Percentiles rank a stretch among this genome's conserved stretches.
Conservation (phyloP, 768 basidiomycete species). For the Mycena capillaripes region DNA sequence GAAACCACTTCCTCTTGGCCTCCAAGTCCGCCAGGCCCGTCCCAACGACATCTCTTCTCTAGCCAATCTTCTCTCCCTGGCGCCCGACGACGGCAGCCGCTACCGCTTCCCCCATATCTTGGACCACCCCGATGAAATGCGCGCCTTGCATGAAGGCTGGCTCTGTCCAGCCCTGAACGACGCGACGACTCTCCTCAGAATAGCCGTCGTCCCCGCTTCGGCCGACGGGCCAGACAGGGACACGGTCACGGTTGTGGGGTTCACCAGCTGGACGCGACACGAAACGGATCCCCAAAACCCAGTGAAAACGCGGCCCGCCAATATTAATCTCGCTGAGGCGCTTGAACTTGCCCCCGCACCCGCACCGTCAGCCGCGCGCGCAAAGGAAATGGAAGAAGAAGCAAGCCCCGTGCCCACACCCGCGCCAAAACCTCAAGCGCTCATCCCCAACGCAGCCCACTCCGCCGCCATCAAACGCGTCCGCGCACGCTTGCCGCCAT, state of each 20-base stretch:
- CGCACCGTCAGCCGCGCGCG: too few relatives aligned
- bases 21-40: background rate
- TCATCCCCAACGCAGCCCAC: background rate
- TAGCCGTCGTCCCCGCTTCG: slow-evolving; percentile 13
- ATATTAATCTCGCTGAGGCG: too few relatives aligned
- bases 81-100: slow-evolving; percentile 2
- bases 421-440: background rate
- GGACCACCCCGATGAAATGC: slow-evolving; percentile 4
- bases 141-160: slow-evolving; percentile 2
- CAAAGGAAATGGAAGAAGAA: too few relatives aligned
- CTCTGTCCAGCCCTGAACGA: slow-evolving; percentile 3
- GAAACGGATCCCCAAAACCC: background rate
- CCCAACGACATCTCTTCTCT: background rate
- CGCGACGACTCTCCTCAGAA: slow-evolving; percentile 6
- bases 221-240: too few relatives aligned
- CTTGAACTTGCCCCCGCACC: too few relatives aligned
- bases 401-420: too few relatives aligned
- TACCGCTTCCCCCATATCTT: slow-evolving; percentile 18
- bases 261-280: background rate
- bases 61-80: background rate
- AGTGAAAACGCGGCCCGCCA: background rate
- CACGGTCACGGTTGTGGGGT: background rate
- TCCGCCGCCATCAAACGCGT: background rate
- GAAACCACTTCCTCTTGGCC: background rate
- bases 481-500: background rate